Evolutionary conservation across 2,329 filamentous ascomycete species (phyloP).

Genomic region (Davidsoniella australis): DNA sequence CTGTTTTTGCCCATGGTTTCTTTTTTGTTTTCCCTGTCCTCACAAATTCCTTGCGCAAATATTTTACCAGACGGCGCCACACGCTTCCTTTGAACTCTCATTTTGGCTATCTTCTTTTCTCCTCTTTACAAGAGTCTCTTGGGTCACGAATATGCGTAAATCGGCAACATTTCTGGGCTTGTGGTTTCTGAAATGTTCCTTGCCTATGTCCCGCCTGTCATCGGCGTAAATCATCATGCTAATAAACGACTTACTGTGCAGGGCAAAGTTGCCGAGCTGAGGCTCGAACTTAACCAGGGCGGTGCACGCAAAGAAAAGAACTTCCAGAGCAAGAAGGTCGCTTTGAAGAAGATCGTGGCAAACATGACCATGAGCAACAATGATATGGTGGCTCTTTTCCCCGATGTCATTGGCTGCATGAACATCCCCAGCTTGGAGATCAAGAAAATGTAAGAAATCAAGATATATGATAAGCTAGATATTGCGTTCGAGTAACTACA

Average conservation of each 20-base stretch:
- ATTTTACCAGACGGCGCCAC: neutral
- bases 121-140: neutral
- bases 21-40: neutral
- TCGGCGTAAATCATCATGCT: slow-evolving; percentile 6
- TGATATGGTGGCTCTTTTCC: slow-evolving; percentile 94
- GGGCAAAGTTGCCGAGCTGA: slow-evolving; percentile 97
- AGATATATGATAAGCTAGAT: neutral
- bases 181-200: slow-evolving; percentile 29
- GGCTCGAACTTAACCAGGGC: slow-evolving; percentile 69
- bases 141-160: neutral
- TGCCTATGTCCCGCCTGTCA: slow-evolving; percentile 31
- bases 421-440: slow-evolving; percentile 86
- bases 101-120: neutral
- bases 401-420: slow-evolving; percentile 93
- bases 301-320: slow-evolving; percentile 98
- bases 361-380: slow-evolving; percentile 99
- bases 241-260: slow-evolving; percentile 36
- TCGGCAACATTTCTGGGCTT: neutral
- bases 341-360: slow-evolving; percentile 96
- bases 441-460: slow-evolving; percentile 77
- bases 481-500: neutral
- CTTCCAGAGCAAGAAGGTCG: slow-evolving; percentile 85
- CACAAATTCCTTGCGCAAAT: neutral
- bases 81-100: neutral
- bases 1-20: neutral